phyloP scores from a whole-genome alignment of 2,329 filamentous ascomycete species.

The Fusarium pseudoanthophilum region DNA sequence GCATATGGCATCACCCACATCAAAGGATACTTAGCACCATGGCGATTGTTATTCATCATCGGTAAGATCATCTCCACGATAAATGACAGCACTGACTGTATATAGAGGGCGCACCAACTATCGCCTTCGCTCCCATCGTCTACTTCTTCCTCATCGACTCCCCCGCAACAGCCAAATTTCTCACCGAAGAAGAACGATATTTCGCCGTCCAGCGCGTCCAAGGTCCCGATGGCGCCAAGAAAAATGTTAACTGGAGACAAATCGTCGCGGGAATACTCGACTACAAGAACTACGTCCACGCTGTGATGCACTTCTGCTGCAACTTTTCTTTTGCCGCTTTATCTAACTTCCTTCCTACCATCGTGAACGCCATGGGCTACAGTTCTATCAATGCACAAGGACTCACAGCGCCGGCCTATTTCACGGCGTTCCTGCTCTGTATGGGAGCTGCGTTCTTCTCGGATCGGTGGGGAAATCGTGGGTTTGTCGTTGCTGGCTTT shows the following conservation, averaged over 20 bases:
- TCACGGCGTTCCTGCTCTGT: conserved; percentile 7
- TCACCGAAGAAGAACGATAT: conserved; percentile 5
- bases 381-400: conserved; percentile 20
- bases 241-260: conserved; percentile 24
- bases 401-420: conserved; percentile 18
- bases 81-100: rapidly evolving
- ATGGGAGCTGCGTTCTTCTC: conserved; percentile 25
- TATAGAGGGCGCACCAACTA: conserved; percentile 16
- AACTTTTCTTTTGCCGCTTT: conserved; percentile 35
- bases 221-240: neutral
- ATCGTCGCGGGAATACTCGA: conserved; percentile 11
- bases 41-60: conserved; percentile 14
- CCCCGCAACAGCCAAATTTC: conserved; percentile 17
- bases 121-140: conserved; percentile 7
- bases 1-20: conserved; percentile 33
- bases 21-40: conserved; percentile 8
- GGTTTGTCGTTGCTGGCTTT: neutral
- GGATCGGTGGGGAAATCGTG: conserved; percentile 19
- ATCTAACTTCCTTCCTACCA: conserved; percentile 33
- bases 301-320: conserved; percentile 36
- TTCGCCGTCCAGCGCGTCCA: conserved; percentile 9
- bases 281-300: conserved; percentile 32
- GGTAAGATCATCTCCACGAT: neutral
- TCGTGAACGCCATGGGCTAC: conserved; percentile 16
- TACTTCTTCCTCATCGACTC: conserved; percentile 36